Base-by-base conservation (phyloP, 257 asterid genomes). In the Petunia secreta region DNA sequence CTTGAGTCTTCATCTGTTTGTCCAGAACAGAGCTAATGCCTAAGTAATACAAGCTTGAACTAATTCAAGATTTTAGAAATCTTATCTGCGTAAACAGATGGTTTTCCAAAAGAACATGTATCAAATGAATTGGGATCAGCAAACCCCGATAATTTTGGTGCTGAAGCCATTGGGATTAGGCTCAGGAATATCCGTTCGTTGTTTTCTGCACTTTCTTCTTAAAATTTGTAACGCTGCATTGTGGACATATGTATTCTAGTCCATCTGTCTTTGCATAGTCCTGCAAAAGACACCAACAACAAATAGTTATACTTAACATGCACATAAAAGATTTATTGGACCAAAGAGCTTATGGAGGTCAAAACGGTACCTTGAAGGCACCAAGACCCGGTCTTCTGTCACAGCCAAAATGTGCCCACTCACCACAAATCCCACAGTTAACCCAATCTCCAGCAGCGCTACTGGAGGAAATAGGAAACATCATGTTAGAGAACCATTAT, bases 371-470 rank as follows among this genome's bases (percentile, higher is more conserved):
- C 89, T 95, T 95, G 84, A 96, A 96, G 82, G 99, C 97, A 13
- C 99, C 99, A 84, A 96, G 93, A 48, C 99, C 99, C 14, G 94
- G 98, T 48, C 99, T 82, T 64, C 98, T 87, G 67, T 96, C 99
- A 81, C 99, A 96, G 54, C 99, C 99, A 66, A 96, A 94, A 87
- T 96, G 99, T 3, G 99, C 99, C 99, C 99, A 94, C 88, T 96
- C 99, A 62, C 99, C 99, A 53, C 99, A 96, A 65, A 94, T 83
- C 15, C 99, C 98, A 36, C 99, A 96, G 87, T 96, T 96, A 34
- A 96, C 99, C 99, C 99, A 96, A 80, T 96, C 99, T 73, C 99
- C 99, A 2, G 99, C 98, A 0, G 99, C 99, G 63, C 99, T 96
- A 94, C 99, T 96, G 98, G 48, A 79, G 66, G 76, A 85, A 48